Conservation (phyloP, 306 rosid species). For the Crotalaria pallida region DNA sequence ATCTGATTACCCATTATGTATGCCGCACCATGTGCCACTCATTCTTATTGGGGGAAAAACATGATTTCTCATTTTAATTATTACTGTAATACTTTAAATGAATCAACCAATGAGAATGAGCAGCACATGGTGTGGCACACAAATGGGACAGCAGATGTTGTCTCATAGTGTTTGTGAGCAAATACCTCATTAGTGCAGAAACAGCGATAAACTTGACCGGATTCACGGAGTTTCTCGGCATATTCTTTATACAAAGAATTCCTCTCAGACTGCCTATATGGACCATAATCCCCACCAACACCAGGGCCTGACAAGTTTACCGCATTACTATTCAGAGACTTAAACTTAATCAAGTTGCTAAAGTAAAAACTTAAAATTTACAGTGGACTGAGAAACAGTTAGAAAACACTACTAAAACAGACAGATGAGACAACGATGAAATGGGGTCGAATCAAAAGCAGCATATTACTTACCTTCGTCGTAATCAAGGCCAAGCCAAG, state of each 20-base stretch:
- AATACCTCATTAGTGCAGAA: conserved; percentile 85
- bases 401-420: neutral
- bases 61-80: too few species aligned
- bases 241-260: conserved; percentile 67
- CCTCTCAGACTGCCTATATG: conserved; percentile 91
- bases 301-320: conserved; percentile 61
- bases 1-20: too few species aligned
- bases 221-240: conserved; percentile 73
- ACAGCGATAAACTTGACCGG: conserved; percentile 82
- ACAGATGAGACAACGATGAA: too few species aligned
- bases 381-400: neutral
- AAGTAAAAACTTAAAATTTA: neutral
- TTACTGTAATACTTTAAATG: too few species aligned
- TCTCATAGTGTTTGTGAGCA: neutral
- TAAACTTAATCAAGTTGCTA: neutral
- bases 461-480: conserved; percentile 60
- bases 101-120: too few species aligned
- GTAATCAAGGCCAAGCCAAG: conserved; percentile 97
- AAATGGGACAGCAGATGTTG: too few species aligned
- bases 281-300: conserved; percentile 93
- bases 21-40: too few species aligned
- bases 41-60: too few species aligned
- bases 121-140: too few species aligned
- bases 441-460: neutral
- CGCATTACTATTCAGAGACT: neutral